Percentiles rank a stretch among this genome's conserved stretches.
These are phyloP conservation scores for Gynandropsis gynandra DNA, from an alignment of 345 rosid genomes.

Conservation along the genomic window DNA sequence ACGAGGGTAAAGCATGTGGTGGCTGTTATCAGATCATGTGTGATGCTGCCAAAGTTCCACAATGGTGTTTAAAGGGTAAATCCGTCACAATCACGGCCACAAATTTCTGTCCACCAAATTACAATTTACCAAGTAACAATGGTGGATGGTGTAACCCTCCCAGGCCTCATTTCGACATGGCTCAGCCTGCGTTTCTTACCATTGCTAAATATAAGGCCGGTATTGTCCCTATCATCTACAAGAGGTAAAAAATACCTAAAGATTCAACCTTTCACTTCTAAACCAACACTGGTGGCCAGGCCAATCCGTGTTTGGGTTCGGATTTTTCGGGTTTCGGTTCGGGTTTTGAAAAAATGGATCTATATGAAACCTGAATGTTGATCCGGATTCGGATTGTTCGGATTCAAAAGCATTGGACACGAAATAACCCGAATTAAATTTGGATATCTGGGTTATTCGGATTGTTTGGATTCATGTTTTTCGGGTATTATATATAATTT, in stretches of 20 bases:
- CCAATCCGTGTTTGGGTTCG: no score
- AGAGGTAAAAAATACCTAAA: slow-evolving; percentile 32
- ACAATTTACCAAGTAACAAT: slow-evolving; percentile 48
- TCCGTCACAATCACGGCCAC: slow-evolving; percentile 62
- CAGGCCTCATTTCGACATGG: slow-evolving; percentile 59
- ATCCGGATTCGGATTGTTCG: no score
- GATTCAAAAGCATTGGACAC: no score
- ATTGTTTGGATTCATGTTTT: no score
- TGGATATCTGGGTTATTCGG: no score
- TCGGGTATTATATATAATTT: no score
- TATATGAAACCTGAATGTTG: no score
- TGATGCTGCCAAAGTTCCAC: slow-evolving; percentile 38
- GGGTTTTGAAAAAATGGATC: no score
- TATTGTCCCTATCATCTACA: slow-evolving; percentile 54
- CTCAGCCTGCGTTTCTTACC: slow-evolving; percentile 71
- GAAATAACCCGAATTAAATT: no score
- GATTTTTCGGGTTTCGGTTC: no score
- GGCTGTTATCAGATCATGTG: slow-evolving; percentile 67
- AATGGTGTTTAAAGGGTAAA: slow-evolving; percentile 58
- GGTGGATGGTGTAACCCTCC: slow-evolving; percentile 90
- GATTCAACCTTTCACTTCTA: no score
- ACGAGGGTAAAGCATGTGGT: slow-evolving; percentile 52
- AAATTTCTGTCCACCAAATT: slow-evolving; percentile 79
- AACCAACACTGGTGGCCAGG: no score
- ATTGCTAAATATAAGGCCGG: slow-evolving; percentile 65